Evolutionary conservation across 441 rosid genomes (phyloP), one percentile per base, ranked within the genome.

Genomic region (Pelargonium cotyledonis): DNA sequence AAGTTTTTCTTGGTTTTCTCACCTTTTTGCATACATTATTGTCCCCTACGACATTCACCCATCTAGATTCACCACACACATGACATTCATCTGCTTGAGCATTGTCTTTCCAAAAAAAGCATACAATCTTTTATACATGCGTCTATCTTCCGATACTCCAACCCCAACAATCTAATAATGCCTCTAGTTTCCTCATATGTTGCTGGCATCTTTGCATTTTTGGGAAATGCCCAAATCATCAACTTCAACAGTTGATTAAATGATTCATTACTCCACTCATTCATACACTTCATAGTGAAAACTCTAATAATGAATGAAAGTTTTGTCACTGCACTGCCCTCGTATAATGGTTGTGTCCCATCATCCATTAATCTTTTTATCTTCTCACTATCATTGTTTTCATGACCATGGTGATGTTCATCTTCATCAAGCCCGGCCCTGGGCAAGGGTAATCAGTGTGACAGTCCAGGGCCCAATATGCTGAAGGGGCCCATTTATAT

Each of bases 1-100:
- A 43, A n/a, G 73, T 8, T 10, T 79, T 79, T 1, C 12, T 49
- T 0, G 23, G 38, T 16, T 29, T 65, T 21, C 68, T 72, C 12
- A 9, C 2, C n/a, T 47, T 47, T 8, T 47, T 14, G n/a, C 43
- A 11, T 43, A 41, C 16, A 38, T 8, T 6, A 12, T 21, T 26
- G 10, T 62, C 40, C 43, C 14, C 5, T 23, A 5, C 38, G 15
- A 31, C 2, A 2, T 38, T 26, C n/a, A 3, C 57, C 58, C 7
- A 21, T 19, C 73, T 12, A 2, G 21, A 63, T 3, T 11, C 15
- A 3, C 15, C 38, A 1, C 11, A 60, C 8, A 44, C 16, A 8
- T n/a, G 10, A 21, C 68, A 63, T 6, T 7, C 0, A 5, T 8
- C 26, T 14, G 19, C 12, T 12, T 43, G 8, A 35, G 9, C 4